Conservation (phyloP, 768 basidiomycete genomes). For the Kwoniella shandongensis region DNA sequence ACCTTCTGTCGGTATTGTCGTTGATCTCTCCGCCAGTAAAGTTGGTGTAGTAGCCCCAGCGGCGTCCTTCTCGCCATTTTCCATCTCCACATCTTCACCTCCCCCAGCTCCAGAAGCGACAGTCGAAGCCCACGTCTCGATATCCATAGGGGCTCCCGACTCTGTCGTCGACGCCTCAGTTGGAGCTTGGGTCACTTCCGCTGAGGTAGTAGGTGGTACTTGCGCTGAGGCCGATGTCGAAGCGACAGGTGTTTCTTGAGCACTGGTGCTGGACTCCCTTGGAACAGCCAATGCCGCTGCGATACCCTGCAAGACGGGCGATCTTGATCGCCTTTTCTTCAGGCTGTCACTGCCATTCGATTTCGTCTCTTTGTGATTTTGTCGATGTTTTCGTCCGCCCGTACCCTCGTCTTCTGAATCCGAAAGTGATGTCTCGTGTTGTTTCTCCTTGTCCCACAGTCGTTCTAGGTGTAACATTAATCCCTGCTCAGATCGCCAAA, state of each 20-base stretch:
- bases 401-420: constrained; percentile 98
- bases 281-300: background rate
- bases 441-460: constrained; percentile 75
- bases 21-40: too few species aligned
- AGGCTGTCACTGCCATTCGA: background rate
- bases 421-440: constrained; percentile 83
- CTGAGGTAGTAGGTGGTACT: background rate
- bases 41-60: too few species aligned
- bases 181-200: too few species aligned
- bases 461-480: constrained; percentile 55
- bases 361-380: constrained; percentile 35
- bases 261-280: too few species aligned
- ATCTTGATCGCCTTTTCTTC: constrained; percentile 18
- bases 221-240: background rate
- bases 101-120: background rate
- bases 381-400: constrained; percentile 63
- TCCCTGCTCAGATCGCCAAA: background rate
- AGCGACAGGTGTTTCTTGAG: background rate
- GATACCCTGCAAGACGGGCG: background rate
- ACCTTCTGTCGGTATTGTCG: background rate
- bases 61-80: too few species aligned
- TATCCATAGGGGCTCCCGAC: background rate
- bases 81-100: background rate
- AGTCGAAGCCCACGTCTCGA: background rate
- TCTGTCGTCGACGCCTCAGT: background rate